Conservation (phyloP, 192 early-diverging fungal genomes). For the Glomus cerebriforme region DNA sequence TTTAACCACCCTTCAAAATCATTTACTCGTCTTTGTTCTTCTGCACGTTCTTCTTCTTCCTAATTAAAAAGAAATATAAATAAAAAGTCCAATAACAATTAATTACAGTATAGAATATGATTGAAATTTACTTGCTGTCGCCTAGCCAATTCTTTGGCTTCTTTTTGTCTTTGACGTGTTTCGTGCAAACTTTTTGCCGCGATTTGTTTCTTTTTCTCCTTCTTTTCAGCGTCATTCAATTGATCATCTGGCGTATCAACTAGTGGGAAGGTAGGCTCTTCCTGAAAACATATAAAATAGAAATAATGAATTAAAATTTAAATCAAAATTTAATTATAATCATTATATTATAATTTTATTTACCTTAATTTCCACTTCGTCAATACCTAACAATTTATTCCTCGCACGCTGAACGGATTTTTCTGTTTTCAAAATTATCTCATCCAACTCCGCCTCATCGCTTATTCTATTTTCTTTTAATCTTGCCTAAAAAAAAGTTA, state of each 20-base stretch:
- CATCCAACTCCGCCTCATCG: slow-evolving; percentile 72
- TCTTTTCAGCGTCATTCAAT: slow-evolving; percentile 73
- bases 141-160: slow-evolving; percentile 64
- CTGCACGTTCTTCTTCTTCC: slow-evolving; percentile 64
- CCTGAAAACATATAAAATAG: slow-evolving; percentile 35
- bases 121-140: slow-evolving; percentile 50
- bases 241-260: slow-evolving; percentile 79
- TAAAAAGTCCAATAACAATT: not conserved
- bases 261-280: slow-evolving; percentile 72
- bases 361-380: slow-evolving; percentile 72
- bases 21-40: slow-evolving; percentile 68
- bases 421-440: slow-evolving; percentile 70
- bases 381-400: slow-evolving; percentile 81
- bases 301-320: not conserved
- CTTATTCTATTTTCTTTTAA: slow-evolving; percentile 65
- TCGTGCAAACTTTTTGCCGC: slow-evolving; percentile 73
- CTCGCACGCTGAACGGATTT: slow-evolving; percentile 66
- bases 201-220: slow-evolving; percentile 84
- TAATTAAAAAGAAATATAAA: slow-evolving; percentile 26
- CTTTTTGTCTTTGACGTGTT: slow-evolving; percentile 69
- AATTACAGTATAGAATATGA: not conserved
- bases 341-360: not conserved
- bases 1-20: slow-evolving; percentile 76
- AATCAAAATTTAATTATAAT: slow-evolving; percentile 3
- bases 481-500: slow-evolving; percentile 40